phyloP scores from a whole-genome alignment of 2,329 filamentous ascomycete species.

The Paraconiothyrium brasiliense region DNA sequence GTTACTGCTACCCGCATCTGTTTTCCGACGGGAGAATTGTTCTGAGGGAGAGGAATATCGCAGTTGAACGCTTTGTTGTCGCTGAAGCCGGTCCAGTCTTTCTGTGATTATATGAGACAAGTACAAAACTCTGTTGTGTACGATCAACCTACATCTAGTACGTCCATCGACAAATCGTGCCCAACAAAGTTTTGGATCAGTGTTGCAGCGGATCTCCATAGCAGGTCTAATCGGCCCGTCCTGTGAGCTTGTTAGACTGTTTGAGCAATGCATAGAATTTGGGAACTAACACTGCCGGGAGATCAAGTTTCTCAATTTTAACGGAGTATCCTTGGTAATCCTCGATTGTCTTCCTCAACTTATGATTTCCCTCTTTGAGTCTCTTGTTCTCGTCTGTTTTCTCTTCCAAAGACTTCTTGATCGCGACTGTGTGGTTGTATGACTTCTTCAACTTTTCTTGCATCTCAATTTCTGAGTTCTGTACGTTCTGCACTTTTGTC shows the following conservation, averaged over 20 bases:
- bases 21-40: slow-evolving; percentile 43
- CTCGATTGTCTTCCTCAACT: background rate
- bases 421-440: background rate
- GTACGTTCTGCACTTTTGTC: background rate
- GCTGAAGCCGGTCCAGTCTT: slow-evolving; percentile 13
- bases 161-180: background rate
- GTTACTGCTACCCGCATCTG: slow-evolving; percentile 45
- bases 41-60: slow-evolving; percentile 40
- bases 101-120: slow-evolving; percentile 14
- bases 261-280: background rate
- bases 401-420: background rate
- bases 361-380: background rate
- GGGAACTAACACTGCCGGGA: background rate
- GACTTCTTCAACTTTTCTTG: background rate
- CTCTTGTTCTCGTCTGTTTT: background rate
- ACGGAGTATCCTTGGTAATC: background rate
- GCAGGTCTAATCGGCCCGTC: background rate
- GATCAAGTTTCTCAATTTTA: background rate
- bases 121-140: background rate
- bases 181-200: background rate
- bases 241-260: background rate
- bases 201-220: background rate
- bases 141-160: background rate
- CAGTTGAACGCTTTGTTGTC: slow-evolving; percentile 19
- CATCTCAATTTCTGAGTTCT: background rate